phyloP scores from a whole-genome alignment of 1,139 yeast genomes.

The Geotrichum aggregatum region DNA sequence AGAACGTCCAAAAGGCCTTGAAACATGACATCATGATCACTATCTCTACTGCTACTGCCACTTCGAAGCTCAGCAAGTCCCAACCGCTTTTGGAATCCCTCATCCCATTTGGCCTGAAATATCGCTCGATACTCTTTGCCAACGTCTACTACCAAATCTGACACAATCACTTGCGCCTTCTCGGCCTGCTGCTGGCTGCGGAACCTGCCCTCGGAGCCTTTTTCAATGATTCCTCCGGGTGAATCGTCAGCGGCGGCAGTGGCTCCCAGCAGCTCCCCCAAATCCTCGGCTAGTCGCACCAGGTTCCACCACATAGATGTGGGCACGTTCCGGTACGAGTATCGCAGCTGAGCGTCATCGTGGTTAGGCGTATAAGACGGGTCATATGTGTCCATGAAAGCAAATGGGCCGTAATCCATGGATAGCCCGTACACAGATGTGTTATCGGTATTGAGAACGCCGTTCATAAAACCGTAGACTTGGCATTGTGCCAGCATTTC shows the following conservation, averaged over 20 bases:
- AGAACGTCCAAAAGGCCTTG: constrained; percentile 63
- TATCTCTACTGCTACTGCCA: constrained; percentile 15
- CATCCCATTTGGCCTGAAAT: constrained; percentile 58
- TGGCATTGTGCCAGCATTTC: constrained; percentile 81
- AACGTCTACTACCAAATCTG: constrained; percentile 57
- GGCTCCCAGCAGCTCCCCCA: constrained; percentile 77
- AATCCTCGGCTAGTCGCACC: constrained; percentile 75
- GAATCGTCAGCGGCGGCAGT: constrained; percentile 30
- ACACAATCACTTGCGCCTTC: constrained; percentile 56
- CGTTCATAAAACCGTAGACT: constrained; percentile 85
- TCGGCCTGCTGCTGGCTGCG: constrained; percentile 49
- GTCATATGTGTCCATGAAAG: constrained; percentile 79
- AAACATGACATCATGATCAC: constrained; percentile 48
- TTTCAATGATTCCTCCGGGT: constrained; percentile 33
- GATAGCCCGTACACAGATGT: constrained; percentile 82
- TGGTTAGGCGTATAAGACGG: constrained; percentile 85
- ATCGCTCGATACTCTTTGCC: constrained; percentile 62
- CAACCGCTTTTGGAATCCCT: constrained; percentile 59
- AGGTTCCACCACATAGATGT: constrained; percentile 92
- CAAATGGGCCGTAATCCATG: constrained; percentile 93
- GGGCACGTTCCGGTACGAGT: constrained; percentile 78
- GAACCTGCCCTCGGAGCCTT: constrained; percentile 22
- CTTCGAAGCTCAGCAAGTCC: constrained; percentile 50
- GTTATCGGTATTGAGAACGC: constrained; percentile 91
- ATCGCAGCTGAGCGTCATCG: constrained; percentile 69